These are phyloP conservation scores for Myxozyma neotropica DNA, from an alignment of 805 yeast species.

Conservation along the genomic window DNA sequence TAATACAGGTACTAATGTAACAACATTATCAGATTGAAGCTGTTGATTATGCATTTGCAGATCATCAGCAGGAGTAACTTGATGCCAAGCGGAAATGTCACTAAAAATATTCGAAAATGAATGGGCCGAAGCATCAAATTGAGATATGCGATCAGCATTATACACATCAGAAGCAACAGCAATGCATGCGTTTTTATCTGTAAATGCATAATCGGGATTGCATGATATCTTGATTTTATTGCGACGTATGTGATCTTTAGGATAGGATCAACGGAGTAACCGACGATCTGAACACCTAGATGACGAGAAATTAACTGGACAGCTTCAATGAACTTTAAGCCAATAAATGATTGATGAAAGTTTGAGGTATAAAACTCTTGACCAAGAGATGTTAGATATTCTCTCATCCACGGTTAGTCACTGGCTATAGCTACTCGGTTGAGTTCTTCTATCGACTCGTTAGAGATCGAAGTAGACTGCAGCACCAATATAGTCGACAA, in stretches of 20 bases:
- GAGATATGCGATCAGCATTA: conserved; percentile 15
- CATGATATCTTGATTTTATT: conserved; percentile 10
- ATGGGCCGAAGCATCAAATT: conserved; percentile 6
- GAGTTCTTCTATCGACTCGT: conserved; percentile 11
- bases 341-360: conserved; percentile 10
- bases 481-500: conserved; percentile 15
- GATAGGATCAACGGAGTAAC: conserved; percentile 6
- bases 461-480: conserved; percentile 17
- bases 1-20: too few species aligned
- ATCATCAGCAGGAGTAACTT: conserved; percentile 19
- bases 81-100: neutral
- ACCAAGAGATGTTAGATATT: conserved; percentile 7
- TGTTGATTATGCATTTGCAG: neutral
- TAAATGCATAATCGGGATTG: conserved; percentile 10
- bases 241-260: conserved; percentile 7
- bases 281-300: conserved; percentile 19
- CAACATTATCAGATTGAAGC: too few species aligned
- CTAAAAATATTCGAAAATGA: neutral
- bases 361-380: conserved; percentile 19
- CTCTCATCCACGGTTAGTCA: conserved; percentile 18
- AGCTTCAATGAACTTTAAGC: conserved; percentile 20
- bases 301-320: conserved; percentile 3
- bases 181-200: conserved; percentile 18
- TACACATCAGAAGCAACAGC: conserved; percentile 19
- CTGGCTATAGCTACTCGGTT: neutral